Evolutionary conservation across 768 basidiomycete genomes (phyloP), one percentile per base, ranked within the genome.

Genomic region (Coprinopsis cinerea): DNA sequence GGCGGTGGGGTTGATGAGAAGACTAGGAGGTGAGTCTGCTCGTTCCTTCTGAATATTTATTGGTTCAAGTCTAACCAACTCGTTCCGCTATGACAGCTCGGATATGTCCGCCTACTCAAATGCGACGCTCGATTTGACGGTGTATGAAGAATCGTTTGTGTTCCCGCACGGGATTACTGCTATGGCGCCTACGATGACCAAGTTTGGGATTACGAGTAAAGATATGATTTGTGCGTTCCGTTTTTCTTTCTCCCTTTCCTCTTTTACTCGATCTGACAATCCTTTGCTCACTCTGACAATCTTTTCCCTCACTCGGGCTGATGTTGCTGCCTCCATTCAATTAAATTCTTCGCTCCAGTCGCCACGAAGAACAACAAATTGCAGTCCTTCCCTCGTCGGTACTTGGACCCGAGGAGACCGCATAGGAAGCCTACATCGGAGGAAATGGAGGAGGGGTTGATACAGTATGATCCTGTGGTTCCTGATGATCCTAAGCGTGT

Each of bases 391-490:
- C 82, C 88, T 0, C 77, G 83, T 22, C 72, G 83, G 11, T 57
- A 89, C 17, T 69, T 98, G 24, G 82, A 98, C 60, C 92, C 95
- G 0, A 79, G 95, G 5, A 70, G 95, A 48, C 90, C 92, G 1
- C 76, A 75, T 27, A 68, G 77, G 6, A 92, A 92, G 63, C 79
- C 82, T 0, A 88, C 89, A 1, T 69, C 73, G 1, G 76, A 82
- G 55, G 92, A 98, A 56, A 72, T 77, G 56, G 94, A 96, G 57
- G 95, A 96, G 63, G 79, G 81, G 68, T 76, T 98, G 2, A 66
- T 91, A 28, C 80, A 86, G 36, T 97, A 95, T 62, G 92, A 96
- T 3, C 80, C 91, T 0, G 58, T 92, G 1, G 53, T 96, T 2
- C 78, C 79, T 0, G 76, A 87, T 49, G 91, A 97, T 52, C 75